Evolutionary conservation across 2,329 filamentous ascomycete species (phyloP), one percentile per base, ranked within the genome.

Genomic region (Triangularia verruculosa): DNA sequence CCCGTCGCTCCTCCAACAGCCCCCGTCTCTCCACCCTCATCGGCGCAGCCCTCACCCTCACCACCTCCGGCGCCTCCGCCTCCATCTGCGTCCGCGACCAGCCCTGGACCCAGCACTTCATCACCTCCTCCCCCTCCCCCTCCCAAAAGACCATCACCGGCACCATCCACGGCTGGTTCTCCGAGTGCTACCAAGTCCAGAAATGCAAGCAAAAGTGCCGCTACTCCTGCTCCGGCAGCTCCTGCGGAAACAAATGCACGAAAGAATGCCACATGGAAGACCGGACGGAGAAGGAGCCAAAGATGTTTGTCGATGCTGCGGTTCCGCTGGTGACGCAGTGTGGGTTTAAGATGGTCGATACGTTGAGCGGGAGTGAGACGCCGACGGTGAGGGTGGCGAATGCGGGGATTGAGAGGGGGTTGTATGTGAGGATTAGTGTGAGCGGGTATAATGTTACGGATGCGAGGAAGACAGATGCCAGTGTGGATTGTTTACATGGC

Each of bases 111-210:
- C 67, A 69, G 59, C 63, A 59, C 64, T 69, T 69, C 39, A 53
- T 59, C 24, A 52, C 61, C n/a, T 34, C 61, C 28, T 56, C 55
- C n/a, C 28, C 24, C 20, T 39, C 55, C 52, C 1, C 17, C 20
- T 15, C 32, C 12, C 34, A 39, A 39, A 43, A 43, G 13, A 32
- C 17, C 61, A 59, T 69, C 47, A 30, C 56, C 9, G 68, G 66
- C 11, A 58, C 63, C 17, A 57, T 69, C 15, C 64, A 68, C 61
- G 66, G 68, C 27, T 69, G 68, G 68, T 60, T 68, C 28, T 62
- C 59, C 56, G 57, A 68, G 43, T 69, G 68, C 61, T 20, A 56
- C n/a, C 54, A 67, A 51, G 39, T 15, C 9, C 47, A 57, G 22
- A 34, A 62, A 53, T 66, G 62, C 39, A 8, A 25, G 43, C 12